Evolutionary conservation across 495 filamentous ascomycete species (phyloP).

Genomic region (Friedmanniomyces endolithicus): DNA sequence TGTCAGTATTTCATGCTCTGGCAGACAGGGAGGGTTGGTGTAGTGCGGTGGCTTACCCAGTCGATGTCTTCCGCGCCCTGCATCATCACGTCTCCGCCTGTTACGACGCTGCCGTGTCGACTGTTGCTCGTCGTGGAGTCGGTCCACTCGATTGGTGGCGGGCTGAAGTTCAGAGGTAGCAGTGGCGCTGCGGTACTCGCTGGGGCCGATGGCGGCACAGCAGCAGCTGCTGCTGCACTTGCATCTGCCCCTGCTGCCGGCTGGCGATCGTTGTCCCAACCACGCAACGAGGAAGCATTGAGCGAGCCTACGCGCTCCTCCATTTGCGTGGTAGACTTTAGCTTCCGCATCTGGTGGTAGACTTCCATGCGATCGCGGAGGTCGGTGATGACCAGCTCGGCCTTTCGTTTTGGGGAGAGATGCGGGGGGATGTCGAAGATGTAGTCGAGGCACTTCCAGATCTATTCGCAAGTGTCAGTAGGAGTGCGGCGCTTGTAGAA

Average conservation of each 20-base stretch:
- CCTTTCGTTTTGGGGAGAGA: slow-evolving; percentile 32
- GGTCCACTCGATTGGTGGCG: slow-evolving; percentile 7
- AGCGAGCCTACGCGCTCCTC: slow-evolving; percentile 15
- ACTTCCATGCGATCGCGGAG: slow-evolving; percentile 29
- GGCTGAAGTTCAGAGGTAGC: slow-evolving; percentile 10
- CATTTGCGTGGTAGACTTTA: slow-evolving; percentile 29
- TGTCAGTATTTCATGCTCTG: background rate
- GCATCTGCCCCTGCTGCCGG: background rate
- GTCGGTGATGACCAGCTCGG: slow-evolving; percentile 31
- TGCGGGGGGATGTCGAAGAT: slow-evolving; percentile 49
- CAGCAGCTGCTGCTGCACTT: background rate
- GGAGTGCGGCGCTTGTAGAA: background rate
- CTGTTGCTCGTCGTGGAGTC: slow-evolving; percentile 1
- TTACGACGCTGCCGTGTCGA: slow-evolving; percentile 2
- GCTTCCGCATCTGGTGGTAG: slow-evolving; percentile 30
- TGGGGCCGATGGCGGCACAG: too few relatives aligned
- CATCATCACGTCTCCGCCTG: slow-evolving; percentile 9
- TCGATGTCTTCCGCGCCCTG: slow-evolving; percentile 17
- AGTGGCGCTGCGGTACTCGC: background rate
- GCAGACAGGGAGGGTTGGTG: background rate
- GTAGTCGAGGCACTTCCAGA: slow-evolving; percentile 60
- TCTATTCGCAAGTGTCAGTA: slow-evolving; percentile 14
- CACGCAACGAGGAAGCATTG: background rate
- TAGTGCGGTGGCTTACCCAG: slow-evolving; percentile 7
- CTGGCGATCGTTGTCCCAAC: background rate